These are phyloP conservation scores for Stenogyne calaminthoides DNA, from an alignment of 305 asterid genomes.

Conservation along the genomic window DNA sequence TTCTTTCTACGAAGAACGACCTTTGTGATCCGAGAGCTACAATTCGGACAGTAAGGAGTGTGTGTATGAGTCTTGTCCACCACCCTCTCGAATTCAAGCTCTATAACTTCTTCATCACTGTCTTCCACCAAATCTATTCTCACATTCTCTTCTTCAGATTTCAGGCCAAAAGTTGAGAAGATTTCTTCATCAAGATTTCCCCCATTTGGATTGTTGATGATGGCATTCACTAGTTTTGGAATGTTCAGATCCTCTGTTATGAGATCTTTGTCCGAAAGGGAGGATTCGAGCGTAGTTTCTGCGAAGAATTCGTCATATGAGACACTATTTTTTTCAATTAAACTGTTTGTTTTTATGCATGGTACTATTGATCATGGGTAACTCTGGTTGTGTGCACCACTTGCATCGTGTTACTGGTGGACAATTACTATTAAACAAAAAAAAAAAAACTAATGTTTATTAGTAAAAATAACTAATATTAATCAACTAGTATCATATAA, in stretches of 20 bases:
- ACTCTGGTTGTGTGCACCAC: no score
- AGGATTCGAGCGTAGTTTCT: conserved; percentile 9
- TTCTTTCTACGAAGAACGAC: conserved; percentile 60
- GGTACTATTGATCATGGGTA: not conserved
- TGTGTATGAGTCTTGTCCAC: conserved; percentile 54
- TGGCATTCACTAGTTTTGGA: conserved; percentile 27
- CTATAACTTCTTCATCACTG: conserved; percentile 57
- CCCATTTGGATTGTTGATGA: conserved; percentile 17
- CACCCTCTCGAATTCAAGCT: conserved; percentile 63
- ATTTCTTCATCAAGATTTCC: conserved; percentile 9
- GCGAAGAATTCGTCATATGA: not conserved
- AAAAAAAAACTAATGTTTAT: no score
- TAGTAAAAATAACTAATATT: no score
- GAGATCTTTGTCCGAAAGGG: not conserved
- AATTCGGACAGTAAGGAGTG: conserved; percentile 61
- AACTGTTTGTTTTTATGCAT: not conserved
- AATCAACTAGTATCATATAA: no score
- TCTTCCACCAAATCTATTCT: conserved; percentile 34
- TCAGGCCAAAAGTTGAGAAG: conserved; percentile 6
- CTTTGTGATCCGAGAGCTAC: conserved; percentile 50
- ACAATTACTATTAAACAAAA: no score
- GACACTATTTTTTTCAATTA: not conserved
- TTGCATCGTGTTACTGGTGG: no score
- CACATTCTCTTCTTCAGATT: conserved; percentile 11
- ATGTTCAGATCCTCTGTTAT: conserved; percentile 34